These are phyloP conservation scores for Alternaria burnsii DNA, from an alignment of 2,329 filamentous ascomycete genomes.

Conservation along the genomic window DNA sequence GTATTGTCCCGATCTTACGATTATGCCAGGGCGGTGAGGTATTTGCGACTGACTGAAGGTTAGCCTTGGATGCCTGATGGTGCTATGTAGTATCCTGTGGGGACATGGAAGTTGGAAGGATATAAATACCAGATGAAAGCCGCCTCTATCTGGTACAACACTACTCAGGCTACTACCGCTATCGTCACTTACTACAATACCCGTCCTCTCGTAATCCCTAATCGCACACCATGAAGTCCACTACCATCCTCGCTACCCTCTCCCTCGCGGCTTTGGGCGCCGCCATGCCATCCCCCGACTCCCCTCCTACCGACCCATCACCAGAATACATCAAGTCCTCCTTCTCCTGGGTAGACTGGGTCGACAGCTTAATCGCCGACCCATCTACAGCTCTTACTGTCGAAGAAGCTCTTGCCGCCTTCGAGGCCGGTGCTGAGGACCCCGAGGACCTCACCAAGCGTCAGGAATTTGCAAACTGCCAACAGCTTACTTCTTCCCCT, in stretches of 20 bases:
- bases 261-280: constrained; percentile 5
- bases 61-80: neutral
- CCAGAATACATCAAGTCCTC: constrained; percentile 1
- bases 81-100: neutral
- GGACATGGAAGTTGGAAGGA: neutral
- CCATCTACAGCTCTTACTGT: constrained; percentile 2
- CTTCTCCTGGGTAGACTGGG: constrained; percentile 15
- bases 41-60: neutral
- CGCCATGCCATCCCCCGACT: neutral
- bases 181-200: neutral
- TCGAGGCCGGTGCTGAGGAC: neutral
- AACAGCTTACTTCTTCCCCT: neutral
- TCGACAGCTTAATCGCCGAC: constrained; percentile 8
- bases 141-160: neutral
- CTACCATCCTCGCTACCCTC: constrained; percentile 1
- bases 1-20: neutral
- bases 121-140: neutral
- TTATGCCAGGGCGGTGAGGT: neutral
- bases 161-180: neutral
- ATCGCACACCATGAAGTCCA: neutral
- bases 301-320: neutral
- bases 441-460: neutral
- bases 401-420: constrained; percentile 1
- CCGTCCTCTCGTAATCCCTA: neutral
- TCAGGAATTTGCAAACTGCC: neutral